A percentile compares a stretch with the other conserved stretches of the same genome.
phyloP scores from a whole-genome alignment of 2,329 filamentous ascomycete species.

The Curvularia hawaiiensis region DNA sequence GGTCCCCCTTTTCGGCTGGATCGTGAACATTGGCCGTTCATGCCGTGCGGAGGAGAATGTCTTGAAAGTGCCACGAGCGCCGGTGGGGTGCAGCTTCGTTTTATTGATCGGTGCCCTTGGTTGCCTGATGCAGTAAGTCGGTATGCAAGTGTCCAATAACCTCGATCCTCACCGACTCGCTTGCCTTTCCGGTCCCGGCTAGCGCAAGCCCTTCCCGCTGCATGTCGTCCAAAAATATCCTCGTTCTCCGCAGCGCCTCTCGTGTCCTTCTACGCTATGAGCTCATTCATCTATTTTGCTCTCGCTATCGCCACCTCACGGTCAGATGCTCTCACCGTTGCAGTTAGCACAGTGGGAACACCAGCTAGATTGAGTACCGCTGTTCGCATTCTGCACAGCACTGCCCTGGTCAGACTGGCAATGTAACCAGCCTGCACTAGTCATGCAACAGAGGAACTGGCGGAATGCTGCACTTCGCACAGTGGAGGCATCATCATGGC shows the following conservation, averaged over 20 bases:
- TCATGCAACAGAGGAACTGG: not conserved
- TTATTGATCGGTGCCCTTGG: slow-evolving; percentile 39
- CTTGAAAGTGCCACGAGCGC: slow-evolving; percentile 17
- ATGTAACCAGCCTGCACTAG: slow-evolving; percentile 23
- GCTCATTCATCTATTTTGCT: slow-evolving; percentile 33
- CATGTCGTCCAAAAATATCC: slow-evolving; percentile 41
- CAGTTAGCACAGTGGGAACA: slow-evolving; percentile 27
- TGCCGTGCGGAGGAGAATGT: slow-evolving; percentile 3
- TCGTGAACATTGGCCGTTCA: not conserved
- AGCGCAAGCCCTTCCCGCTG: slow-evolving; percentile 28
- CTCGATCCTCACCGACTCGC: slow-evolving; percentile 35
- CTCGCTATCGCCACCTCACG: slow-evolving; percentile 21
- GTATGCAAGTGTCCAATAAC: slow-evolving; percentile 40
- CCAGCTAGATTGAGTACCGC: slow-evolving; percentile 27
- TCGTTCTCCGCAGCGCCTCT: slow-evolving; percentile 32
- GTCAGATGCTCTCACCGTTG: slow-evolving; percentile 37
- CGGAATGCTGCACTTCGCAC: slow-evolving; percentile 21
- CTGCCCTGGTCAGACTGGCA: slow-evolving; percentile 23
- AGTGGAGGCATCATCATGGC: slow-evolving; percentile 17
- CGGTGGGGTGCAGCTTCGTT: slow-evolving; percentile 21
- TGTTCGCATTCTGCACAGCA: slow-evolving; percentile 29
- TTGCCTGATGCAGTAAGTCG: slow-evolving; percentile 28
- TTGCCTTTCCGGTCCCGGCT: slow-evolving; percentile 21
- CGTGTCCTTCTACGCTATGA: slow-evolving; percentile 39
- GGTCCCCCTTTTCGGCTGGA: not conserved